Evolutionary conservation across 768 basidiomycete species (phyloP).

Genomic region (Collybiopsis luxurians): DNA sequence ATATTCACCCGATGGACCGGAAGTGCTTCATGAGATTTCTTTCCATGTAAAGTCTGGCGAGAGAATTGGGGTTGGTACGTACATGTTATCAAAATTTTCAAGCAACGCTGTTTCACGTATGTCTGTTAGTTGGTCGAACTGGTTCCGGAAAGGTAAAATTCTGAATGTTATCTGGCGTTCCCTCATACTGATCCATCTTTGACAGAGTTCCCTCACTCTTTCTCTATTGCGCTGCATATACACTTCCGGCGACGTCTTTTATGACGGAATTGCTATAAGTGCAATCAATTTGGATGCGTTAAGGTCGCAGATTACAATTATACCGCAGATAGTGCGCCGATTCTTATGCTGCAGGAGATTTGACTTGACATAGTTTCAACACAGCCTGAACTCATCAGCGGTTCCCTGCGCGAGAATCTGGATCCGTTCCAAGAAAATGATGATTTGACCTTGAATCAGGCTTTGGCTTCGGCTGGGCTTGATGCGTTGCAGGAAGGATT

Average conservation of each 20-base stretch:
- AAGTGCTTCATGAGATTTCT: conserved; percentile 41
- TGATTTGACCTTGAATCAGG: conserved; percentile 62
- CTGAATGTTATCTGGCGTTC: conserved; percentile 17
- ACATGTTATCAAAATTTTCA: not conserved
- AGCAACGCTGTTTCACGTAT: not conserved
- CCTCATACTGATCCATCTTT: not conserved
- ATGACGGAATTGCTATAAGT: conserved; percentile 39
- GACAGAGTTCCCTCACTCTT: conserved; percentile 40
- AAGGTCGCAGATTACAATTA: conserved; percentile 44
- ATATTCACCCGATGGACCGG: conserved; percentile 38
- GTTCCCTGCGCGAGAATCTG: conserved; percentile 60
- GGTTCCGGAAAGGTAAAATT: conserved; percentile 48
- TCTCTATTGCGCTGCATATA: conserved; percentile 48
- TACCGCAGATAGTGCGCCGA: conserved; percentile 28
- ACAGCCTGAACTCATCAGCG: conserved; percentile 47
- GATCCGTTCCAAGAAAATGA: conserved; percentile 76
- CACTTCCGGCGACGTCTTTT: conserved; percentile 43
- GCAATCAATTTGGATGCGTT: conserved; percentile 44
- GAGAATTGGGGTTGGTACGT: conserved; percentile 37
- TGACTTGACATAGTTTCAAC: not conserved
- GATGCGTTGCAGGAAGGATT: conserved; percentile 31
- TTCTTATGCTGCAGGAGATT: no score
- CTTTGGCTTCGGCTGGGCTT: conserved; percentile 52
- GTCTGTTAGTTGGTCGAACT: conserved; percentile 47
- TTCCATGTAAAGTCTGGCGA: conserved; percentile 44